Percentiles rank a stretch among this genome's conserved stretches.
phyloP scores from a whole-genome alignment of 306 rosid species.

The Vachellia collinsii region DNA sequence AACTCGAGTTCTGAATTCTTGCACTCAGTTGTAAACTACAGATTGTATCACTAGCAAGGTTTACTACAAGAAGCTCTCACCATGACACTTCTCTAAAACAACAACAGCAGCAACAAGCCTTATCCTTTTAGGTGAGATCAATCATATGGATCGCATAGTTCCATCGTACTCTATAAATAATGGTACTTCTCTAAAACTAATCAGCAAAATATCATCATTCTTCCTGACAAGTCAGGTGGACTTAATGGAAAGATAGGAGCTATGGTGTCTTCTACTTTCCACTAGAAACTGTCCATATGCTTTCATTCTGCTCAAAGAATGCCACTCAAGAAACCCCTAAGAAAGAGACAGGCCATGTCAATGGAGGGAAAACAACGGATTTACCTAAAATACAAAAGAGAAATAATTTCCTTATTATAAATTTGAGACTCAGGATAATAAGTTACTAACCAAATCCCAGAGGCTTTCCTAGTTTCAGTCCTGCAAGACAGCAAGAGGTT shows the following conservation, averaged over 20 bases:
- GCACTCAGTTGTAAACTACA: slow-evolving; percentile 7
- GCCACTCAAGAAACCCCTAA: slow-evolving; percentile 69
- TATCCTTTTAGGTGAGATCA: too few species aligned
- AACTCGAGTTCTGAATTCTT: slow-evolving; percentile 4
- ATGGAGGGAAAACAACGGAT: background rate
- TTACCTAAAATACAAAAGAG: background rate
- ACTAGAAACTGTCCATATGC: background rate
- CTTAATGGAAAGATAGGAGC: background rate
- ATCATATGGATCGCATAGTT: too few species aligned
- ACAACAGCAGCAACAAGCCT: too few species aligned
- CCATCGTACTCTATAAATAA: background rate
- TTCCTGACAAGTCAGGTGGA: background rate
- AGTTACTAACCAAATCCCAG: slow-evolving; percentile 75
- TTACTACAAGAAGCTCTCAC: background rate
- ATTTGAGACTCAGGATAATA: background rate
- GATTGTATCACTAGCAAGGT: slow-evolving; percentile 22
- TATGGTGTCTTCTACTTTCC: background rate
- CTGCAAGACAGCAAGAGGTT: slow-evolving; percentile 63
- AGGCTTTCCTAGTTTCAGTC: slow-evolving; percentile 41
- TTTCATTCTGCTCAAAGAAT: slow-evolving; percentile 45
- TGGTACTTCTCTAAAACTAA: slow-evolving; percentile 13
- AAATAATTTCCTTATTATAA: background rate
- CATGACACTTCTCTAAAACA: too few species aligned
- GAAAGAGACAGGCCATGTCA: slow-evolving; percentile 25
- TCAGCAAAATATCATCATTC: background rate